Conservation (phyloP, 768 basidiomycete genomes). For the Phylloporus sp. region DNA sequence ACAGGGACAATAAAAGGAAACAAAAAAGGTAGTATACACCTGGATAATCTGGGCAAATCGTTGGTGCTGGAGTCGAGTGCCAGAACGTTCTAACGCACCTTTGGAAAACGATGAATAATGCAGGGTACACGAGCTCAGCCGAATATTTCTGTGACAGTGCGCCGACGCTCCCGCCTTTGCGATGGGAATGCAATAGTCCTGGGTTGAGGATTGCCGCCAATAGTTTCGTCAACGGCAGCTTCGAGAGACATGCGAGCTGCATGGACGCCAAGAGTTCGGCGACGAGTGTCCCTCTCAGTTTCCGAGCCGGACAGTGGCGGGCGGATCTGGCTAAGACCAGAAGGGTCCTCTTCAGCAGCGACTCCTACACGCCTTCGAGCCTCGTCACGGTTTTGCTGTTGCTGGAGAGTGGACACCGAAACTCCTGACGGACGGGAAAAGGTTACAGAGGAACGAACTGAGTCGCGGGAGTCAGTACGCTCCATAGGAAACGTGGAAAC, state of each 20-base stretch:
- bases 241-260: constrained; percentile 46
- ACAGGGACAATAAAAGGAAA: constrained; percentile 9
- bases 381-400: constrained; percentile 41
- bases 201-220: constrained; percentile 33
- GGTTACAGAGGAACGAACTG: constrained; percentile 46
- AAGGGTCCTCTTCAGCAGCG: constrained; percentile 22
- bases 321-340: constrained; percentile 22
- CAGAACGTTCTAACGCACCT: constrained; percentile 10
- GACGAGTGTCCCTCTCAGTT: constrained; percentile 43
- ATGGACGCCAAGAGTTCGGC: constrained; percentile 35
- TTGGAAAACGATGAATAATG: constrained; percentile 10
- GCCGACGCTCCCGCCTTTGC: constrained; percentile 39
- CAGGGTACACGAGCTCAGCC: constrained; percentile 19
- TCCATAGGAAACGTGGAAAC: constrained; percentile 29
- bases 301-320: constrained; percentile 42
- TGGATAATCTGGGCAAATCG: constrained; percentile 5
- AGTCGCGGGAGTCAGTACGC: constrained; percentile 46
- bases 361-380: constrained; percentile 33
- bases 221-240: constrained; percentile 26
- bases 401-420: constrained; percentile 51
- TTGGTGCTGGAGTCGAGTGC: neutral
- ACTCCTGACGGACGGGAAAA: constrained; percentile 61
- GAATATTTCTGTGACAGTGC: constrained; percentile 50
- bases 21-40: constrained; percentile 20
- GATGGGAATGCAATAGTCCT: constrained; percentile 33